Evolutionary conservation across 345 rosid species (phyloP), one percentile per base, ranked within the genome.

Genomic region (Eucalyptus paniculata): DNA sequence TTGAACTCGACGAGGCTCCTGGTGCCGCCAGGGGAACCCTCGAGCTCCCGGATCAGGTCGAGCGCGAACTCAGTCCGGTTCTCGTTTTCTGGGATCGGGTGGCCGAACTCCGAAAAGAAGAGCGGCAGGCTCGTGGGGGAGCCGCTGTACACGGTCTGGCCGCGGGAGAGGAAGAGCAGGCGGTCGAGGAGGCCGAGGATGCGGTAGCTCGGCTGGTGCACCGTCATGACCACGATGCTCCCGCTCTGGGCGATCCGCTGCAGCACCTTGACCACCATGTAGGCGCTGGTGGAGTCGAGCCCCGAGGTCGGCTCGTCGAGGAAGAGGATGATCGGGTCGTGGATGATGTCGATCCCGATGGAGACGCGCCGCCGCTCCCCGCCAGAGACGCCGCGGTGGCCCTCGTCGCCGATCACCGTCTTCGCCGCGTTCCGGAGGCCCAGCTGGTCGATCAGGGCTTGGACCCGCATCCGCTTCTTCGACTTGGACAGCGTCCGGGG

Each of bases 281-380:
- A 97, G 8, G 99, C 99, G 50, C 98, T 96, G 9, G 99, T 97
- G 8, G 99, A 97, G 89, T 97, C 99, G 58, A 97, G 92, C 8
- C 99, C 99, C 1, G 99, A 97, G 51, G 99, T 97, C 7, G 99
- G 99, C 88, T 97, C 99, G 34, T 97, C 99, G 17, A 97, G 96
- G 90, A 97, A 95, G 32, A 97, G 94, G 19, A 97, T 60, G 17
- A 97, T 97, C 4, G 99, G 99, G 32, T 97, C 99, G 26, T 97
- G 99, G 62, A 97, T 95, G 45, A 97, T 96, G 87, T 97, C 98
- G 42, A 91, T 97, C 9, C 99, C 99, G 5, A 97, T 97, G 1
- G 99, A 97, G 32, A 96, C 99, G 40, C 99, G 94, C 47, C 99
- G 93, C 51, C 99, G 92, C 86, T 97, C 99, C 17, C 99, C 99